Evolutionary conservation across 2,329 filamentous ascomycete species (phyloP).

Genomic region (Beauveria medogensis): DNA sequence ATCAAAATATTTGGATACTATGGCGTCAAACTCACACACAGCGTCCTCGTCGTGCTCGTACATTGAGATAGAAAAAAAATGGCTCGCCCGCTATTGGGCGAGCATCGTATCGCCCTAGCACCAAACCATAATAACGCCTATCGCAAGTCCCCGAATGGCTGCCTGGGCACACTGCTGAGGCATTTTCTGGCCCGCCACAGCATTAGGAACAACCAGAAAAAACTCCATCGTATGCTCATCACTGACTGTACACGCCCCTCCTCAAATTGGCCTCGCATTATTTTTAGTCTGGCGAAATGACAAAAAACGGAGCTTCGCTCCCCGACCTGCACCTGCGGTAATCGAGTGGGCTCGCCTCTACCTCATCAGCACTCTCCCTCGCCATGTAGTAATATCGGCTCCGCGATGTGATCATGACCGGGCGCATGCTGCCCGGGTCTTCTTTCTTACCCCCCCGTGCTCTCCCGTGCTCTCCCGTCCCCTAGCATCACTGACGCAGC

Average conservation of each 20-base stretch:
- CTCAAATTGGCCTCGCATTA: background rate
- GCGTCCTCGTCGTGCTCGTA: too few species aligned
- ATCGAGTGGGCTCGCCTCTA: slow-evolving; percentile 5
- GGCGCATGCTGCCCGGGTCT: background rate
- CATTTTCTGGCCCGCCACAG: background rate
- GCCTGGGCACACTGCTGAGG: background rate
- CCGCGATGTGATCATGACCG: background rate
- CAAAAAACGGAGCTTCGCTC: background rate
- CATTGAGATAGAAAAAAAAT: background rate
- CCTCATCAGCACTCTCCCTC: background rate
- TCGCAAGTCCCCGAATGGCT: background rate
- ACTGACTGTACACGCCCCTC: background rate
- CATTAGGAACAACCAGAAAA: background rate
- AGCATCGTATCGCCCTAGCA: background rate
- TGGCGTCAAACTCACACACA: background rate
- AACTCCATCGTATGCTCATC: background rate
- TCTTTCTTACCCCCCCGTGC: background rate
- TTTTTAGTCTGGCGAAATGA: background rate
- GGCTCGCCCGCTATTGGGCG: background rate
- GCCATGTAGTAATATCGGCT: slow-evolving; percentile 8
- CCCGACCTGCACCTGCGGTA: slow-evolving; percentile 3
- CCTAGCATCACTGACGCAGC: background rate
- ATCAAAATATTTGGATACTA: background rate
- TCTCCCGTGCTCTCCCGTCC: background rate
- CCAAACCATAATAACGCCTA: background rate